Evolutionary conservation across 2,329 filamentous ascomycete species (phyloP), one percentile per base, ranked within the genome.

Genomic region (Calonectria leucothoes): DNA sequence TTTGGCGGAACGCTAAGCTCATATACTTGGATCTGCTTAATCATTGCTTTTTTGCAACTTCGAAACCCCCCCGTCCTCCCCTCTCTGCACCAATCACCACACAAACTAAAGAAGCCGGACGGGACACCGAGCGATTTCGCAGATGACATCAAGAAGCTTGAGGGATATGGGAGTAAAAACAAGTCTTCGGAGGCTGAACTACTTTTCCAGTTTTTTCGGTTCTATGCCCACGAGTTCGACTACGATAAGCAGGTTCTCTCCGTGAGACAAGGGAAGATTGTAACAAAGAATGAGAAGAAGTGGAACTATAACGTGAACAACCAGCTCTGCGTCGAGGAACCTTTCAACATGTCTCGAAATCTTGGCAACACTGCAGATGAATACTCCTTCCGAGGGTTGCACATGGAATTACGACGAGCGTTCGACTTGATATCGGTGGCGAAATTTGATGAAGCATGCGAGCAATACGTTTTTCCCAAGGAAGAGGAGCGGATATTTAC

Each of bases 21-120:
- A 23, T 99, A 99, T 83, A 98, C 97, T 27, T 99, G 97, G 97
- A 98, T 98, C 82, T 99, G 97, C 85, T 92, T 99, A 89, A 98
- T 98, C 78, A 94, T 99, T 82, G 97, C 95, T 78, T 99, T 98
- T 82, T 89, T 99, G 31, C 97, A 99, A 85, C 94, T 95, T 66
- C 92, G 95, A 79, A 90, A 93, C 73, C 94, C 95, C 20, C 94
- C 96, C 0, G 91, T 99, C 69, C 86, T 99, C 27, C 97, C 97
- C 5, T 92, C 94, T 20, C 88, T 99, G 39, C 97, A 98, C 82
- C 93, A 95, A 81, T 86, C 90, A 63, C 85, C 85, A 5, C 83
- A 85, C 66, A 86, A 85, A 67, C 72, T 82, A 27, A 85, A 90
- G 12, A 88, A 89, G 25, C 86, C 91, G 45, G 91, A 94, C 74